phyloP scores from a whole-genome alignment of 164 flowering plant species.

The Vitis amurensis region DNA sequence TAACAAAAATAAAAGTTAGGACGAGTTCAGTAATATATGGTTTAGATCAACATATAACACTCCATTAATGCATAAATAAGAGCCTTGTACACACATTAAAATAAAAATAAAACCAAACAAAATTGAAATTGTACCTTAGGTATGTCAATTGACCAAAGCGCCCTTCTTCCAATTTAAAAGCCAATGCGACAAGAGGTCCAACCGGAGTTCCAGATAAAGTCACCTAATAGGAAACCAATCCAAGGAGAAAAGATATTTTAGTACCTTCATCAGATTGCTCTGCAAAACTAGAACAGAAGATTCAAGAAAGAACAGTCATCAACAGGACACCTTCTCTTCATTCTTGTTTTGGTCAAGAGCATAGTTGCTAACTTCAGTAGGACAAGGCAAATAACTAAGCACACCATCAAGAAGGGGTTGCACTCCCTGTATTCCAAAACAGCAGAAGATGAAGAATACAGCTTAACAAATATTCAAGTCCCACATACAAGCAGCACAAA shows the following conservation, averaged over 20 bases:
- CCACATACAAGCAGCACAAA: no score
- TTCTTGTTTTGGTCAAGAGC: conserved; percentile 90
- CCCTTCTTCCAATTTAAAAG: conserved; percentile 98
- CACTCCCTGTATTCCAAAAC: conserved; percentile 68
- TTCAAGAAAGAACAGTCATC: not conserved
- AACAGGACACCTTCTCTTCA: conserved; percentile 80
- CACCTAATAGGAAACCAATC: conserved; percentile 44
- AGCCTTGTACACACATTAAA: not conserved
- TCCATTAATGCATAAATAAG: not conserved
- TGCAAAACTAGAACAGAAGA: not conserved
- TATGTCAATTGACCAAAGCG: conserved; percentile 97
- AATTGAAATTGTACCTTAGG: conserved; percentile 54
- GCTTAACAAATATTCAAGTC: no score
- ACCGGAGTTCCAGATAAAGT: conserved; percentile 67
- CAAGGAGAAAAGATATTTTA: conserved; percentile 8
- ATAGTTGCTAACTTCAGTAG: conserved; percentile 81
- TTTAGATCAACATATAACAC: not conserved
- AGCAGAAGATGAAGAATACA: not conserved
- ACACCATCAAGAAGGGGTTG: conserved; percentile 97
- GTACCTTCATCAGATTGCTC: not conserved
- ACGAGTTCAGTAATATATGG: not conserved
- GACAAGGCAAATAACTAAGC: conserved; percentile 85
- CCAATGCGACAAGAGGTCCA: conserved; percentile 96
- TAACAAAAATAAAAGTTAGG: conserved; percentile 12
- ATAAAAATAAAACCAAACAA: not conserved